Conservation (phyloP, 2,329 filamentous ascomycete genomes). For the Beauveria brongniartii region DNA sequence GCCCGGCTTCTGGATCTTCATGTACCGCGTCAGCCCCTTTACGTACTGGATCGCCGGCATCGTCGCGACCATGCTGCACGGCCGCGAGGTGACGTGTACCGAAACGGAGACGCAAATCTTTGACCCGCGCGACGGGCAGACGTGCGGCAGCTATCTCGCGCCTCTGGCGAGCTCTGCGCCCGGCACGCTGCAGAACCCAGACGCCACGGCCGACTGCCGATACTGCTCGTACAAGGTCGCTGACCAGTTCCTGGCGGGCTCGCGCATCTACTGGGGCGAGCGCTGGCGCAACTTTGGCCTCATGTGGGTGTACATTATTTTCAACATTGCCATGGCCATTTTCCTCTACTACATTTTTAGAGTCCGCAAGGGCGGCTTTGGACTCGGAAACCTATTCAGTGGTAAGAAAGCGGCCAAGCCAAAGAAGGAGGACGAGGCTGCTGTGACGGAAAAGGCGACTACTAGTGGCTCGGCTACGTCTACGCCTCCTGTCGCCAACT, state of each 20-base stretch:
- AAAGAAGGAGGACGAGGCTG: neutral
- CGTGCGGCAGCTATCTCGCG: conserved; percentile 56
- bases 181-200: conserved; percentile 56
- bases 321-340: conserved; percentile 54
- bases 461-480: neutral
- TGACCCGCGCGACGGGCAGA: conserved; percentile 51
- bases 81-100: conserved; percentile 43
- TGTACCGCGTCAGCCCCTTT: conserved; percentile 61
- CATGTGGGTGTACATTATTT: conserved; percentile 57
- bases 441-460: neutral
- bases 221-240: conserved; percentile 61
- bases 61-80: conserved; percentile 56
- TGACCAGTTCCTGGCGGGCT: conserved; percentile 46
- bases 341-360: conserved; percentile 55
- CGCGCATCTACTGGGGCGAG: conserved; percentile 41
- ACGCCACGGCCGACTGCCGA: conserved; percentile 47
- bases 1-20: conserved; percentile 70
- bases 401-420: conserved; percentile 7
- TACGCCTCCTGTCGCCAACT: neutral
- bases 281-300: conserved; percentile 65
- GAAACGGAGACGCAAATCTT: conserved; percentile 54
- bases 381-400: conserved; percentile 3
- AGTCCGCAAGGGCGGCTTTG: conserved; percentile 29
- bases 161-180: conserved; percentile 40
- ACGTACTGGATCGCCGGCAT: conserved; percentile 64